Percentiles rank a stretch among this genome's conserved stretches.
Conservation (phyloP, 352 stramenopile species). For the Stramenopiles sp. region DNA sequence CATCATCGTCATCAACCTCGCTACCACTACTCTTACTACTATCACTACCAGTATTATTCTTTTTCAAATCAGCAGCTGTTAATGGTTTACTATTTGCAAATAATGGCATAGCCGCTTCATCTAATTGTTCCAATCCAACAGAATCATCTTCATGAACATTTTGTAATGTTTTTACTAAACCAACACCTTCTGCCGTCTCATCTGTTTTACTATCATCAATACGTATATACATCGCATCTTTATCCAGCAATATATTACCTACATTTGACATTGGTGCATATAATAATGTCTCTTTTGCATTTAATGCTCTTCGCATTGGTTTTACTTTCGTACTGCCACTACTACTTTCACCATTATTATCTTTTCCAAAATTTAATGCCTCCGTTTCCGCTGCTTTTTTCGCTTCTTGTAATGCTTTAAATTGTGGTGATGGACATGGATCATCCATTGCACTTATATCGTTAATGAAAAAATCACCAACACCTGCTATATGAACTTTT, state of each 20-base stretch:
- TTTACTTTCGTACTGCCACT: background rate
- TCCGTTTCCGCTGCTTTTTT: background rate
- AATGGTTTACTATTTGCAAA: slow-evolving; percentile 65
- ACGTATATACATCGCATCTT: slow-evolving; percentile 98
- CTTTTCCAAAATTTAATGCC: background rate
- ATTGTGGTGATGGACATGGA: slow-evolving; percentile 77
- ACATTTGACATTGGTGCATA: slow-evolving; percentile 84
- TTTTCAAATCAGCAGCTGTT: background rate
- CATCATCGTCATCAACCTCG: slow-evolving; percentile 16
- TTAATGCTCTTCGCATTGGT: slow-evolving; percentile 27
- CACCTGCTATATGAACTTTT: slow-evolving; percentile 92
- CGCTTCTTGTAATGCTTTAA: slow-evolving; percentile 14
- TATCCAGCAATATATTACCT: slow-evolving; percentile 92
- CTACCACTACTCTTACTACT: background rate
- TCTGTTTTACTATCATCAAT: slow-evolving; percentile 29
- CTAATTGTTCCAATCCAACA: slow-evolving; percentile 33
- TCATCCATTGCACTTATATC: slow-evolving; percentile 79
- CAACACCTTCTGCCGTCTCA: slow-evolving; percentile 48
- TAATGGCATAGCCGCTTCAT: slow-evolving; percentile 71
- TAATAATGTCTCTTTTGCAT: slow-evolving; percentile 77
- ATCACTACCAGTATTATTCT: background rate
- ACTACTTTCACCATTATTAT: background rate
- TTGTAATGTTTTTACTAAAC: slow-evolving; percentile 85
- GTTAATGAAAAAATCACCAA: slow-evolving; percentile 88
- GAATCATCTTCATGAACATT: slow-evolving; percentile 64